Evolutionary conservation across 139 green algal species (phyloP).

Genomic region (Chlamydomonas applanata): DNA sequence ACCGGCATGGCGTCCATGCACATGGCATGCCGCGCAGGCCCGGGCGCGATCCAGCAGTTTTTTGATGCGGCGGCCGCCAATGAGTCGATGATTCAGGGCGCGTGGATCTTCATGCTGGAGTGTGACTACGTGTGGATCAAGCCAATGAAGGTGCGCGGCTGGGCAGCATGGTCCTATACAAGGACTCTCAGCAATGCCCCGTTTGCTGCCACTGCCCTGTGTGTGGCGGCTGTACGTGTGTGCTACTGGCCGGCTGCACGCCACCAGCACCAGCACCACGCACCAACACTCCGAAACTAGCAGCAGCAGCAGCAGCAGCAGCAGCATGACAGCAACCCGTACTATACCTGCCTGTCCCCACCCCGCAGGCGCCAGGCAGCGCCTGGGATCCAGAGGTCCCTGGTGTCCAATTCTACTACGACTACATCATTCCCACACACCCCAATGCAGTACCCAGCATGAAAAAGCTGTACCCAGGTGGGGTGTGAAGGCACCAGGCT

Average conservation of each 20-base stretch:
- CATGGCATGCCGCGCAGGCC: neutral
- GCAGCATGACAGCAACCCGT: too few relatives aligned
- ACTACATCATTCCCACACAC: conserved; percentile 71
- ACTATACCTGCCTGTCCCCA: too few relatives aligned
- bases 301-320: too few relatives aligned
- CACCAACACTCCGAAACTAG: too few relatives aligned
- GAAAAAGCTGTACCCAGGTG: conserved; percentile 10
- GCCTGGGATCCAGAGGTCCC: conserved; percentile 30
- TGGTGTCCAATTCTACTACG: conserved; percentile 63
- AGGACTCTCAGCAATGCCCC: too few relatives aligned
- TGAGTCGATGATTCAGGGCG: conserved; percentile 61
- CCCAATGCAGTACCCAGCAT: conserved; percentile 11
- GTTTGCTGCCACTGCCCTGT: too few relatives aligned
- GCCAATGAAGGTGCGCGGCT: conserved; percentile 43
- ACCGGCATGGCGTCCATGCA: neutral
- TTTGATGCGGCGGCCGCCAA: conserved; percentile 52
- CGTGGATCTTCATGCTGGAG: conserved; percentile 86
- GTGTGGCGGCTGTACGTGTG: neutral
- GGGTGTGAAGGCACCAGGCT: neutral
- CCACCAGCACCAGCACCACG: too few relatives aligned
- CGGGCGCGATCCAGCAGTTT: conserved; percentile 5
- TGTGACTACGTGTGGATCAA: conserved; percentile 83
- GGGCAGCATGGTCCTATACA: too few relatives aligned
- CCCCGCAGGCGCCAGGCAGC: conserved; percentile 30
- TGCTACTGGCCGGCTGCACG: too few relatives aligned